These are phyloP conservation scores for Corymbia calophylla DNA, from an alignment of 441 rosid genomes.

Conservation along the genomic window DNA sequence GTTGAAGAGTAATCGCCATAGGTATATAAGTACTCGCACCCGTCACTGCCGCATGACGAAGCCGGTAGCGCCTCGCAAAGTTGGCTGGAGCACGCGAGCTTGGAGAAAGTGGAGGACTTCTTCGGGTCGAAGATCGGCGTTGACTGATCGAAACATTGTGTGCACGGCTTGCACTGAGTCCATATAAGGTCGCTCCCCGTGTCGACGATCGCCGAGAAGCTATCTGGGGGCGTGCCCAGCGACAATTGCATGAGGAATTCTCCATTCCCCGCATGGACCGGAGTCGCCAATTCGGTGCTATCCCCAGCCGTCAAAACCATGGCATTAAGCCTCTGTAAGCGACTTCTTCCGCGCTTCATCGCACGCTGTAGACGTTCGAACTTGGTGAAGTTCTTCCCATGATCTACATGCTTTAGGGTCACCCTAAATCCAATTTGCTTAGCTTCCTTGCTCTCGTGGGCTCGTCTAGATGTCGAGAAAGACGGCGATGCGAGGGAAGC, in stretches of 20 bases:
- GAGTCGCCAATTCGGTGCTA: constrained; percentile 25
- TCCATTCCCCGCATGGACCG: constrained; percentile 61
- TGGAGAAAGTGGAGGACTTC: constrained; percentile 53
- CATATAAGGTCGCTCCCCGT: constrained; percentile 93
- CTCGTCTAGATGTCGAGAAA: constrained; percentile 28
- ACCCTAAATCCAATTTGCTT: constrained; percentile 42
- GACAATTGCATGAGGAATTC: constrained; percentile 79
- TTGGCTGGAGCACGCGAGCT: constrained; percentile 44
- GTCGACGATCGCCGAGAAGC: constrained; percentile 67
- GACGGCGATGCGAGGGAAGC: not conserved
- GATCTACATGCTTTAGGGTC: constrained; percentile 56
- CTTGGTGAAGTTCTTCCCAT: constrained; percentile 69
- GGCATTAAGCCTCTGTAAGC: constrained; percentile 47
- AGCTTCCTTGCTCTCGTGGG: not conserved
- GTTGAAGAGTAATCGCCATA: constrained; percentile 93
- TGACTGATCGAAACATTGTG: constrained; percentile 63
- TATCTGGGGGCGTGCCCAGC: constrained; percentile 61
- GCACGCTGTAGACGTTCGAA: constrained; percentile 63
- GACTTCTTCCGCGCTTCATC: constrained; percentile 48
- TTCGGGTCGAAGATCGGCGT: constrained; percentile 72
- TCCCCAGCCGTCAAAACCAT: constrained; percentile 30
- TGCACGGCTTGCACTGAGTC: constrained; percentile 95
- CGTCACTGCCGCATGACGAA: constrained; percentile 22
- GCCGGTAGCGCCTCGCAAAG: constrained; percentile 52
- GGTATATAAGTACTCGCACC: constrained; percentile 63